These are phyloP conservation scores for Porogramme epimiltina DNA, from an alignment of 1,284 basidiomycete genomes.

Conservation along the genomic window DNA sequence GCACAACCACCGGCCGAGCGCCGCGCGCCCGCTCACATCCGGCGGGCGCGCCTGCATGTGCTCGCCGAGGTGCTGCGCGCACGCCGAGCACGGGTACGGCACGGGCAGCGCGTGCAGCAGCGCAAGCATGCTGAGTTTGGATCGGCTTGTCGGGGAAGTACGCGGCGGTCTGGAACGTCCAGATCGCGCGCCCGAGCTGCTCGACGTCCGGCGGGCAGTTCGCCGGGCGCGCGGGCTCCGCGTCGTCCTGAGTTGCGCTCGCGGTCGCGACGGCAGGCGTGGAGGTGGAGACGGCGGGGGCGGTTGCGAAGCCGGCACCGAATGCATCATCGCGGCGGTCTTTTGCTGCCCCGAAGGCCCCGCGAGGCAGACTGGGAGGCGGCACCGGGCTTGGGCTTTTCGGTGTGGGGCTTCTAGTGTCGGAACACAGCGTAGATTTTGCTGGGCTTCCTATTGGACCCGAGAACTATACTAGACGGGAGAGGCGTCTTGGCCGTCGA, in stretches of 20 bases:
- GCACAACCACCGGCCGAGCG: slow-evolving; percentile 86
- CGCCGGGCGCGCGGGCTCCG: slow-evolving; percentile 46
- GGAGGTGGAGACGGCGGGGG: slow-evolving; percentile 33
- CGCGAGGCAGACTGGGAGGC: not conserved
- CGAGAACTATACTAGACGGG: slow-evolving; percentile 83
- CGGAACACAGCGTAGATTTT: slow-evolving; percentile 87
- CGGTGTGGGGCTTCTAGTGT: slow-evolving; percentile 61
- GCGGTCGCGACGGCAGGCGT: slow-evolving; percentile 4
- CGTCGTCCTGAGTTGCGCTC: too few species aligned
- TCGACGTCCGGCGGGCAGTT: slow-evolving; percentile 90
- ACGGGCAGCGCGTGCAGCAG: slow-evolving; percentile 77
- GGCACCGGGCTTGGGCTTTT: slow-evolving; percentile 20
- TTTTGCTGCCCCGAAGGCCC: slow-evolving; percentile 23
- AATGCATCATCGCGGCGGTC: slow-evolving; percentile 44
- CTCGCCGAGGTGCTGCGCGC: slow-evolving; percentile 79
- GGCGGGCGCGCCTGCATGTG: slow-evolving; percentile 70
- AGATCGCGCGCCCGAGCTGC: slow-evolving; percentile 86
- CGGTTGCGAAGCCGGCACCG: slow-evolving; percentile 31
- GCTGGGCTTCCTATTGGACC: slow-evolving; percentile 92
- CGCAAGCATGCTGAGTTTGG: slow-evolving; percentile 73
- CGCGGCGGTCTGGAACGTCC: slow-evolving; percentile 93
- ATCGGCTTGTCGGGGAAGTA: slow-evolving; percentile 88
- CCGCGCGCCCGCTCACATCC: slow-evolving; percentile 68
- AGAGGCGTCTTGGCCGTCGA: slow-evolving; percentile 23
- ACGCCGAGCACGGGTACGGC: slow-evolving; percentile 86